phyloP scores from a whole-genome alignment of 768 basidiomycete genomes.

The Coprinopsis sp. region DNA sequence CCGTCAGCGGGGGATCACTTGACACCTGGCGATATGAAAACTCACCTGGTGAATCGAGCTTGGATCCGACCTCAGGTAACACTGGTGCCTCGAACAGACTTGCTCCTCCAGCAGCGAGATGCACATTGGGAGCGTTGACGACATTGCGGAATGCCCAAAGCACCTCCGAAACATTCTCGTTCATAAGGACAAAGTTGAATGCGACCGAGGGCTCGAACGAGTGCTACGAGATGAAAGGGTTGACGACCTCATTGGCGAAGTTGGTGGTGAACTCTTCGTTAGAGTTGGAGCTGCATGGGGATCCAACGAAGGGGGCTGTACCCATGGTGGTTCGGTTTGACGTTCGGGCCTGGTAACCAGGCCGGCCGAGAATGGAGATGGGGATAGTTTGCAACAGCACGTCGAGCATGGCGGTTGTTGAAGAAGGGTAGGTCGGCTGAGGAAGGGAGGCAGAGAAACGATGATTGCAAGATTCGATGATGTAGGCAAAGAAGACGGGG shows the following conservation, averaged over 20 bases:
- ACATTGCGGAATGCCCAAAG: slow-evolving; percentile 49
- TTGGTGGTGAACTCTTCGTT: slow-evolving; percentile 89
- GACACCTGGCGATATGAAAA: no score
- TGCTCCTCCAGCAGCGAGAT: no score
- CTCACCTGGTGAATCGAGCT: no score
- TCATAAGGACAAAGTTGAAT: slow-evolving; percentile 53
- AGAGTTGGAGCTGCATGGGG: slow-evolving; percentile 72
- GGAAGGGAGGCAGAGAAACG: slow-evolving; percentile 59
- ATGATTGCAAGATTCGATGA: slow-evolving; percentile 86
- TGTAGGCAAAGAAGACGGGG: slow-evolving; percentile 82
- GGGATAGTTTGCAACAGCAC: background rate
- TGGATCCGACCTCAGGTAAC: no score
- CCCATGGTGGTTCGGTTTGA: slow-evolving; percentile 47
- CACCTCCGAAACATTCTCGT: slow-evolving; percentile 73
- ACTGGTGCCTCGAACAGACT: no score
- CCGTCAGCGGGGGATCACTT: no score
- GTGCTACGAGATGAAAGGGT: slow-evolving; percentile 72
- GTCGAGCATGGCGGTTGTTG: background rate
- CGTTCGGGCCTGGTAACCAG: slow-evolving; percentile 78
- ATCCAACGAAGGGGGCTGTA: slow-evolving; percentile 60
- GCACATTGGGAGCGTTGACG: no score
- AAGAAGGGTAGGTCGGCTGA: slow-evolving; percentile 38
- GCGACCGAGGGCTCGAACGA: slow-evolving; percentile 70
- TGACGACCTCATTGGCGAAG: slow-evolving; percentile 77
- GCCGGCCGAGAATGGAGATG: slow-evolving; percentile 71